Evolutionary conservation across 2,329 filamentous ascomycete genomes (phyloP).

Genomic region (Paecilomyces sp.): DNA sequence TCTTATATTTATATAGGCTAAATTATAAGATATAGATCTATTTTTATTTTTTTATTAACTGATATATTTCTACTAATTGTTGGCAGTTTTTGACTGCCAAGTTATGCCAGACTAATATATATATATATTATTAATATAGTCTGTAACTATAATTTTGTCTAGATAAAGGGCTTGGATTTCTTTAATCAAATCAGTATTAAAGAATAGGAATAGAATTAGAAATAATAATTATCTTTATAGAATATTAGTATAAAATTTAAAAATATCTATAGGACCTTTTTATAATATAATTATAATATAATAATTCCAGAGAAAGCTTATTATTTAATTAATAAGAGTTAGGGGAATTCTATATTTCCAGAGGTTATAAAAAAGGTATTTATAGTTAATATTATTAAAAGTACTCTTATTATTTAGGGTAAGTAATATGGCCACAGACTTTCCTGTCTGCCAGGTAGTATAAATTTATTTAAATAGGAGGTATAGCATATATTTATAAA

Average conservation of each 20-base stretch:
- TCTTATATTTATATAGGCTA: conserved; percentile 3
- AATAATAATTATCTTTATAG: conserved; percentile 11
- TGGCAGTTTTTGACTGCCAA: conserved; percentile 9
- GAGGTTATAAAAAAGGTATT: too few relatives aligned
- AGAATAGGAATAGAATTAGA: conserved; percentile 9
- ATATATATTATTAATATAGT: conserved; percentile 5
- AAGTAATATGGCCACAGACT: too few relatives aligned
- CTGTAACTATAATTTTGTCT: conserved; percentile 3
- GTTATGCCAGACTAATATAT: conserved; percentile 5
- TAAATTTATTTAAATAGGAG: too few relatives aligned
- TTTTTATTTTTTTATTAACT: conserved; percentile 12
- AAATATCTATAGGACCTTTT: not conserved
- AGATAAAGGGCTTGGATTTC: too few relatives aligned
- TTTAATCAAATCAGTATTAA: too few relatives aligned
- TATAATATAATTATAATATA: not conserved
- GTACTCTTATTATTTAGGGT: too few relatives aligned
- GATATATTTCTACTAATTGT: conserved; percentile 12
- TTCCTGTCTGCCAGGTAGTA: too few relatives aligned
- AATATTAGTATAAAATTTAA: not conserved
- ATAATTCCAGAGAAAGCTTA: not conserved
- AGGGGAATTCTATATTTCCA: too few relatives aligned
- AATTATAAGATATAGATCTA: conserved; percentile 5
- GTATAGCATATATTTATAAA: too few relatives aligned
- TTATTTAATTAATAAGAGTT: too few relatives aligned
- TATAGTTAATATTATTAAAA: too few relatives aligned